phyloP scores from a whole-genome alignment of 805 yeast genomes.

The Monosporozyma siamensis region DNA sequence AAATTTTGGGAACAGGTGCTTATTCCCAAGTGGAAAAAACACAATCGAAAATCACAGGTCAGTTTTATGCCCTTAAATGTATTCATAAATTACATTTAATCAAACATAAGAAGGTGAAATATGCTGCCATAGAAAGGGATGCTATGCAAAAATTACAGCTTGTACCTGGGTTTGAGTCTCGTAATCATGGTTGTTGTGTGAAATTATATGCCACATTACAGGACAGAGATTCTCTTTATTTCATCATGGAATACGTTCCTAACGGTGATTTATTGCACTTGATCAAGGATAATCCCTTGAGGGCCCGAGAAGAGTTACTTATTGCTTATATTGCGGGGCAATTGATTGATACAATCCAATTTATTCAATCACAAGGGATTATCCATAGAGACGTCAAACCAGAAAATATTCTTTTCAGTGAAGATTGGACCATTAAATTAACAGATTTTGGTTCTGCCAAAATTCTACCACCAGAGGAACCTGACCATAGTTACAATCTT shows the following conservation, averaged over 20 bases:
- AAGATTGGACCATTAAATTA: slow-evolving; percentile 81
- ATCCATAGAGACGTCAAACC: background rate
- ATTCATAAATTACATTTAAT: slow-evolving; percentile 69
- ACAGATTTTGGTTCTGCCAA: slow-evolving; percentile 97
- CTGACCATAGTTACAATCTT: slow-evolving; percentile 45
- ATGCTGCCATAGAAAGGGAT: slow-evolving; percentile 74
- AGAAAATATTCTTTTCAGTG: slow-evolving; percentile 40
- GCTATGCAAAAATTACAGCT: slow-evolving; percentile 60
- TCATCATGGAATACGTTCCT: slow-evolving; percentile 68
- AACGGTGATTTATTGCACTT: slow-evolving; percentile 66
- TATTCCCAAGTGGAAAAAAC: slow-evolving; percentile 89
- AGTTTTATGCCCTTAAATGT: slow-evolving; percentile 71
- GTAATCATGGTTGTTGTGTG: slow-evolving; percentile 29
- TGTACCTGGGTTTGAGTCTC: slow-evolving; percentile 37
- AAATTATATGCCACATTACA: slow-evolving; percentile 71
- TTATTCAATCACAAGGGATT: slow-evolving; percentile 73
- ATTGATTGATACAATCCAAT: slow-evolving; percentile 74
- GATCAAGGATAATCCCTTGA: slow-evolving; percentile 45
- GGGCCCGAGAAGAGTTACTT: slow-evolving; percentile 62
- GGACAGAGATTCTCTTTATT: slow-evolving; percentile 61
- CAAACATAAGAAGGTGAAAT: slow-evolving; percentile 73
- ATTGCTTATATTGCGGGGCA: slow-evolving; percentile 63
- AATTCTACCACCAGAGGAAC: slow-evolving; percentile 30
- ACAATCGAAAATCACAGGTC: slow-evolving; percentile 58
- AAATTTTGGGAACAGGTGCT: slow-evolving; percentile 87